Evolutionary conservation across 2,329 filamentous ascomycete genomes (phyloP).

Genomic region (Pseudocercospora ulei): DNA sequence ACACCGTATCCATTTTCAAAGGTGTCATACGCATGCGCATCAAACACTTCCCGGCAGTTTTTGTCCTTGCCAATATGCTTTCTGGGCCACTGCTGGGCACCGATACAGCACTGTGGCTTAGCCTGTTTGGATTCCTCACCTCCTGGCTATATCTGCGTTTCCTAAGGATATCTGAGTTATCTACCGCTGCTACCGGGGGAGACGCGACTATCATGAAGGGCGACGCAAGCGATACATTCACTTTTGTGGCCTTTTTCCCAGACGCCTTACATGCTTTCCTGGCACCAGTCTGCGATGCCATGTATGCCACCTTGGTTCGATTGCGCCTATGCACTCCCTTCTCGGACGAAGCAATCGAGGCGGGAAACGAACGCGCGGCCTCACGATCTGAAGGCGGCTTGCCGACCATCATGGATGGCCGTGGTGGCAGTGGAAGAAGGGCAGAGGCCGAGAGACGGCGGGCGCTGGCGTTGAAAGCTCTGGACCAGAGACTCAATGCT

Average conservation of each 20-base stretch:
- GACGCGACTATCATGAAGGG: constrained; percentile 56
- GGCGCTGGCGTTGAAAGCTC: constrained; percentile 76
- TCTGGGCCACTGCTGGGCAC: constrained; percentile 56
- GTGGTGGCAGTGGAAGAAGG: constrained; percentile 42
- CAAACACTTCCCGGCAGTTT: constrained; percentile 68
- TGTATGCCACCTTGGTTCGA: constrained; percentile 67
- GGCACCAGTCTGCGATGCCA: constrained; percentile 58
- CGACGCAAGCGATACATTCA: constrained; percentile 91
- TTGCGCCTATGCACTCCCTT: constrained; percentile 77
- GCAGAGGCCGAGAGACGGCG: constrained; percentile 86
- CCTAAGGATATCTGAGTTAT: constrained; percentile 59
- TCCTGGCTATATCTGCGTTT: constrained; percentile 96
- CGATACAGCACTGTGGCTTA: constrained; percentile 69
- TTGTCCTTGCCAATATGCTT: constrained; percentile 59
- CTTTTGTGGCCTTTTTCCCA: constrained; percentile 92
- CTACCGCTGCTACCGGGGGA: constrained; percentile 42
- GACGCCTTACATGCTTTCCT: constrained; percentile 70
- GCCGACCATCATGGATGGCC: constrained; percentile 49
- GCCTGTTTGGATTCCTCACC: constrained; percentile 69
- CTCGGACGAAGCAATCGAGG: constrained; percentile 66
- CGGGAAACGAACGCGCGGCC: constrained; percentile 60
- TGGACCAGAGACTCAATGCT: constrained; percentile 86
- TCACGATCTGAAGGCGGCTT: constrained; percentile 53
- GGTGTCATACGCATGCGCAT: constrained; percentile 83
- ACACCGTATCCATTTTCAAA: constrained; percentile 88